These are phyloP conservation scores for Thraustochytrium striatum DNA, from an alignment of 352 stramenopile species.

Conservation along the genomic window DNA sequence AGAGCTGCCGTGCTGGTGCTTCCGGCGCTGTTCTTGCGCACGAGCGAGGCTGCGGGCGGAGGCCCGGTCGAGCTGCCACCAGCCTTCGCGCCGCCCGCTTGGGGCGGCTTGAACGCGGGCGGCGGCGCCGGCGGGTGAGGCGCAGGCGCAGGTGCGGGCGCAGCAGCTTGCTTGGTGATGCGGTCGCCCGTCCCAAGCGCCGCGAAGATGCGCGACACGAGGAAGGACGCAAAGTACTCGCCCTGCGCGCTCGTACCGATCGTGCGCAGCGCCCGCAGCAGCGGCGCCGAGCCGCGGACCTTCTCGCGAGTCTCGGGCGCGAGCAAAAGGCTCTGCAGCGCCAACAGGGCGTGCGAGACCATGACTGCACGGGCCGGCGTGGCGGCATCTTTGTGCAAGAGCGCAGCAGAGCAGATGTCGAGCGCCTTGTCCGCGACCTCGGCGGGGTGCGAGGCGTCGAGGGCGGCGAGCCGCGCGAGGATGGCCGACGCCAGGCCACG, in stretches of 20 bases:
- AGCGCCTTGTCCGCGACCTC: background rate
- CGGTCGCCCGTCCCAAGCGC: slow-evolving; percentile 7
- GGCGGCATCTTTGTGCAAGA: background rate
- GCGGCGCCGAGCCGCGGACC: background rate
- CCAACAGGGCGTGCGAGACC: background rate
- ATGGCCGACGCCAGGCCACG: too few species aligned
- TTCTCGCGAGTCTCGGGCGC: background rate
- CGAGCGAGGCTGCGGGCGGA: background rate
- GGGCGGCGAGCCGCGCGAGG: too few species aligned
- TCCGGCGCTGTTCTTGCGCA: background rate
- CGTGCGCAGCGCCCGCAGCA: background rate
- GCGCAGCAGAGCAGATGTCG: background rate
- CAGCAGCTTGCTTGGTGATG: background rate
- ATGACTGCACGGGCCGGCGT: background rate
- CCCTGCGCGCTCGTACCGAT: slow-evolving; percentile 4
- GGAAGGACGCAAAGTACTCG: slow-evolving; percentile 8
- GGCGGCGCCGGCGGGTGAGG: background rate
- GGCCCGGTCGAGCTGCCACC: background rate
- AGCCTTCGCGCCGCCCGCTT: background rate
- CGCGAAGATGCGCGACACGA: background rate
- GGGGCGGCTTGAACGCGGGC: background rate
- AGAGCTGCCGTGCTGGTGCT: too few species aligned
- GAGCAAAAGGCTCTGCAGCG: background rate
- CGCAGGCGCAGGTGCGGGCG: background rate
- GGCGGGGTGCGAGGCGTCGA: too few species aligned